Base-by-base conservation (phyloP, 352 stramenopile species). In the Globisporangium heterothallicum region DNA sequence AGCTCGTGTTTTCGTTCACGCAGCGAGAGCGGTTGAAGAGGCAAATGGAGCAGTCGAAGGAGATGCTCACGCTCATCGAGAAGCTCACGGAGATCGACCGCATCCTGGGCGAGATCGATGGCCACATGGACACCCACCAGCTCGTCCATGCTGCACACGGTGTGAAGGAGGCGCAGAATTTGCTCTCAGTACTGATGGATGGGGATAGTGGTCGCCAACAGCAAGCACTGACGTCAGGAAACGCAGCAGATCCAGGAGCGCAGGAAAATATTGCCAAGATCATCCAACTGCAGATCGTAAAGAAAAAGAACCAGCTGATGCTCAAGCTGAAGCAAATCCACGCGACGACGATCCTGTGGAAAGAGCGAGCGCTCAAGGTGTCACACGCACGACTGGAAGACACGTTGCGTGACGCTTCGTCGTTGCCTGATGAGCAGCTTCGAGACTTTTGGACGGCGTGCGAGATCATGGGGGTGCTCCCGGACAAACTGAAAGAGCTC, bases 51-150 rank as follows among this genome's bases (percentile, higher is more conserved):
- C 72, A 86, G 48, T 85, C 75, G 2, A 72, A 70, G 25, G 63
- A 52, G n/a, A 84, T 84, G 68, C 56, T 92, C 36, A 32, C 57
- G 53, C 63, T 85, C 13, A 72, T 87, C 18, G 80, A 89, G 60
- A 78, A 84, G n/a, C 63, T 92, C 10, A 86, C 64, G 19, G 62
- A 77, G 50, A 69, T 83, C 14, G 77, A 91, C 43, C 61, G 66
- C n/a, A 42, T 72, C 9, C 35, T 88, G 0, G 50, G 56, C n/a
- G 70, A 75, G 3, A 61, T 82, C 40, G 74, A 91, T 40, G 55
- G 59, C 5, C 62, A 64, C 21, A 69, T 85, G 35, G 68, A 72
- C 49, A 55, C 72, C 6, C 68, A 67, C 13, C 53, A 68, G 18
- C 66, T 87, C 44, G 65, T 82, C n/a, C 54, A 58, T 4, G 76